phyloP scores from a whole-genome alignment of 129 eudicot species.

The Tanacetum coccineum region DNA sequence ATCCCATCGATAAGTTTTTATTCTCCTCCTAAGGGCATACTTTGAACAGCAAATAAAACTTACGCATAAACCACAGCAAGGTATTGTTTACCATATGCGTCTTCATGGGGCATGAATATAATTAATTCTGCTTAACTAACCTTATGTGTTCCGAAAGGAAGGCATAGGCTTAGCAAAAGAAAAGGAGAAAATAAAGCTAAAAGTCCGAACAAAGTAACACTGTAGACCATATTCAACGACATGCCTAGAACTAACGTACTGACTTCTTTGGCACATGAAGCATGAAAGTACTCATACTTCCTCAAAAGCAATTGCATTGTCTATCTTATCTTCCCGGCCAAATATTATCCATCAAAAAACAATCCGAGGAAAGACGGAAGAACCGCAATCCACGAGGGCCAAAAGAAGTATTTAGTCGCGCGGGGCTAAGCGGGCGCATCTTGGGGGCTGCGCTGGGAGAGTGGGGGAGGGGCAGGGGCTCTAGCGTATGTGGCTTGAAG shows the following conservation, averaged over 20 bases:
- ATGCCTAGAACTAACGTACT: constrained; percentile 38
- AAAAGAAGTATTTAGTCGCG: too few relatives aligned
- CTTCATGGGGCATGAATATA: background rate
- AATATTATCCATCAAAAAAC: constrained; percentile 84
- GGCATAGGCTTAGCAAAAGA: background rate
- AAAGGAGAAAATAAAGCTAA: background rate
- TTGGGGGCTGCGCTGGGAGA: too few relatives aligned
- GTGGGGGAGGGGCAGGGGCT: too few relatives aligned
- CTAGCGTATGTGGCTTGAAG: too few relatives aligned
- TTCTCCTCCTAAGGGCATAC: background rate
- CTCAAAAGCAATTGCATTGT: constrained; percentile 77
- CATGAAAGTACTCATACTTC: constrained; percentile 80
- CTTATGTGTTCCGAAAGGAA: background rate
- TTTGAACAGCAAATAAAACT: constrained; percentile 2
- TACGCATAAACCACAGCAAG: background rate
- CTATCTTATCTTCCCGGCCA: constrained; percentile 91
- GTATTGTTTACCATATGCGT: background rate
- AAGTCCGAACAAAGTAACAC: background rate
- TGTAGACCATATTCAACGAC: background rate
- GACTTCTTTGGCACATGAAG: constrained; percentile 87
- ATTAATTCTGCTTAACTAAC: background rate
- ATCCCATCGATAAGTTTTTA: background rate
- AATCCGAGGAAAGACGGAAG: too few relatives aligned
- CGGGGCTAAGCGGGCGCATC: too few relatives aligned
- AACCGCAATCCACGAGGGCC: too few relatives aligned